These are phyloP conservation scores for Petunia axillaris DNA, from an alignment of 257 asterid species.

Conservation along the genomic window DNA sequence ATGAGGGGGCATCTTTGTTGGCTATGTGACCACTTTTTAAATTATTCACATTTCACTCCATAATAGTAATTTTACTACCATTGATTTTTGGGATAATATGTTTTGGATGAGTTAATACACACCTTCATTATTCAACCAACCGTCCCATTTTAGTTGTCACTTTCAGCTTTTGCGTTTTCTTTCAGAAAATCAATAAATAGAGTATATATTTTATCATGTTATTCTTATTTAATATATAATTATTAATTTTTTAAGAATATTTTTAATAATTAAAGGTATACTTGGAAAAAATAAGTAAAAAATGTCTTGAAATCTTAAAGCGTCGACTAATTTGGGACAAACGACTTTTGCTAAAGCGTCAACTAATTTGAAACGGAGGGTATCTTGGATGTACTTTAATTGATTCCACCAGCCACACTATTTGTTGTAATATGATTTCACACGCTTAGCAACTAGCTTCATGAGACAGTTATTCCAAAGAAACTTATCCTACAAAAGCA, in stretches of 20 bases:
- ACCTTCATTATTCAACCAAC: not conserved
- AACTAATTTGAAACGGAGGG: not conserved
- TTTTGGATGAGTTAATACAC: not conserved
- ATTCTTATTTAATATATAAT: not conserved
- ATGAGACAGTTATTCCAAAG: not conserved
- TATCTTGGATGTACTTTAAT: constrained; percentile 11
- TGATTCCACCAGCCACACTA: not conserved
- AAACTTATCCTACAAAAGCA: not conserved
- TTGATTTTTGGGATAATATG: not conserved
- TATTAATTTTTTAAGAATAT: not conserved
- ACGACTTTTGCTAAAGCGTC: no score
- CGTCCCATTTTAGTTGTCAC: not conserved
- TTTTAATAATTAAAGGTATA: no score
- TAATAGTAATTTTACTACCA: not conserved
- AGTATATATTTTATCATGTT: not conserved
- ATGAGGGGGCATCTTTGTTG: constrained; percentile 37
- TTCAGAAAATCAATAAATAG: no score
- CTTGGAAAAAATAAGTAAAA: no score
- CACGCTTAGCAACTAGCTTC: not conserved
- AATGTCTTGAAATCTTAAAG: no score
- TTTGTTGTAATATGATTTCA: constrained; percentile 14
- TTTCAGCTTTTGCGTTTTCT: no score
- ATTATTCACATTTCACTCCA: not conserved
- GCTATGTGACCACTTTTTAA: not conserved
- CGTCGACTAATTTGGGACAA: no score